Evolutionary conservation across 2,329 filamentous ascomycete genomes (phyloP), one percentile per base, ranked within the genome.

Genomic region (Periglandula ipomoeae): DNA sequence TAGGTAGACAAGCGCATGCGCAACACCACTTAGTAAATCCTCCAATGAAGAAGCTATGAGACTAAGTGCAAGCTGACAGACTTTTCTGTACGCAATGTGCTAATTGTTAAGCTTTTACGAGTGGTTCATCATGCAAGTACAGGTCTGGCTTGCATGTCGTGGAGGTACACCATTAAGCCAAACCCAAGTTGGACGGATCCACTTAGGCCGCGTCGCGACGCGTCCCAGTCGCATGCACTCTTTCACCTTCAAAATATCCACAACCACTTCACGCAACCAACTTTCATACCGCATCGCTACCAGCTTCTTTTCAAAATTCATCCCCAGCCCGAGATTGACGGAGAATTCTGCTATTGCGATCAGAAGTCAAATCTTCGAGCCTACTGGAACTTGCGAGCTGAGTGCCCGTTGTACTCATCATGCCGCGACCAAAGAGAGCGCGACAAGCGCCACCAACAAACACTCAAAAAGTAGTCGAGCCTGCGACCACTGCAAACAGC

Each of bases 191-290:
- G 30, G 30, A 7, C 5, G 11, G 40, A 23, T 7, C 42, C 42
- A 44, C 42, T 30, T 17, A 43, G 5, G 49, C 22, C 53, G 52
- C 55, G 55, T 62, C 62, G 55, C 59, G 61, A 61, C 62, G 62
- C 62, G 62, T 55, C 52, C 19, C 39, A 26, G 39, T 46, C 56
- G 49, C 7, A 22, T 24, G 23, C 38, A 55, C 55, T 57, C 55
- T 61, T 56, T 58, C 57, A 39, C 37, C 24, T 44, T 38, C 44
- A 48, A 51, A 52, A 50, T 47, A 44, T 47, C 46, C 52, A 53
- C 40, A 22, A 9, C 43, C n/a, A n/a, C n/a, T n/a, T n/a, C n/a
- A n/a, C 45, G 19, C 37, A 26, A 35, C 11, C 19, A 17, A 38
- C 35, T 4, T 38, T 7, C 35, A 17, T 32, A 30, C 30, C 15